Base-by-base conservation (phyloP, 371 early-diverging fungal species). In the Amoeboaphelidium occidentale region DNA sequence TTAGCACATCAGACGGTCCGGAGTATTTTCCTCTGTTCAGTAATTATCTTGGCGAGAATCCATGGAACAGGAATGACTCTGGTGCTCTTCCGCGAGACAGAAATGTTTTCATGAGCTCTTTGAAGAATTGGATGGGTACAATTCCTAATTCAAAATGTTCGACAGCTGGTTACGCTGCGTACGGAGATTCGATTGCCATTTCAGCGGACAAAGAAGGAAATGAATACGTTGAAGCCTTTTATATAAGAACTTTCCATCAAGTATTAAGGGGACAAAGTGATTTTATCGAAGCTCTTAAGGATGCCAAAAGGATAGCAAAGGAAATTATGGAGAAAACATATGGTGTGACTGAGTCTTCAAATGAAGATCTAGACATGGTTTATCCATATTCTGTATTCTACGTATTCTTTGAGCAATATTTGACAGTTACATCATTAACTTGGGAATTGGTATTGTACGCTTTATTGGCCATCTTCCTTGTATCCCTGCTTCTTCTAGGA, bases 391-490 rank as follows among this genome's bases (percentile, higher is more conserved):
- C 78, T 4, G 63, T 78, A 4, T 79, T 77, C 53, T 78, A 79
- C 54, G 66, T 79, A 44, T 81, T 78, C 55, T 81, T 81, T 56
- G 79, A 76, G 55, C 81, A 81, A 60, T 81, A 81, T 45, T 62
- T 65, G 4, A 66, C 68, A 27, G 73, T 81, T 39, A 64, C 67
- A 3, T 51, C 59, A 17, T 60, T 77, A 66, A 67, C 79, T 1
- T 51, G 65, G 42, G 58, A 70, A 17, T 61, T 78, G 14, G 55
- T 78, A 23, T 53, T 62, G 0, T 50, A 71, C 20, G 77, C 75
- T 1, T 63, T 74, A 45, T 1, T 73, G 22, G 54, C 75, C 2
- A 76, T 79, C 44, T 72, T 72, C 50, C 21, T 74, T 39, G 70
- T 78, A 17, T 73, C 74, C 0, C 61, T 68, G 4, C 55, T 67